These are phyloP conservation scores for Stipa capillata DNA, from an alignment of 176 grass and related monocot species.

Conservation along the genomic window DNA sequence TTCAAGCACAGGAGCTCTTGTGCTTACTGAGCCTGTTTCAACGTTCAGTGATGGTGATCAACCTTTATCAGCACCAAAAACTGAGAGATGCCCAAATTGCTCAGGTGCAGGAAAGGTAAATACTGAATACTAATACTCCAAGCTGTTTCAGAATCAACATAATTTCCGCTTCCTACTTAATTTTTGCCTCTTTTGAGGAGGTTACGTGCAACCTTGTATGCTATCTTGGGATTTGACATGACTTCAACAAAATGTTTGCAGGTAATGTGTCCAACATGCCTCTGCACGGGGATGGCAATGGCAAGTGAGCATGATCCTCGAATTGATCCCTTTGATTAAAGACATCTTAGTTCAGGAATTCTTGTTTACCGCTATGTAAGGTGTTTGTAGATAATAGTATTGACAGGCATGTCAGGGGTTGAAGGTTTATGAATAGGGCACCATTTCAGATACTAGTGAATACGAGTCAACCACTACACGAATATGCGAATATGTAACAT, in stretches of 20 bases:
- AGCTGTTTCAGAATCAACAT: neutral
- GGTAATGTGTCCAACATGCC: slow-evolving; percentile 99
- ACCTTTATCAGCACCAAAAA: slow-evolving; percentile 61
- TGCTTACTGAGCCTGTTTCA: slow-evolving; percentile 64
- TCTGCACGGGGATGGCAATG: slow-evolving; percentile 99
- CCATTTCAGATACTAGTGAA: neutral
- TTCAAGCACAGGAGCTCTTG: slow-evolving; percentile 80
- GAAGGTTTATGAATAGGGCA: neutral
- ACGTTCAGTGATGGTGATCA: slow-evolving; percentile 41
- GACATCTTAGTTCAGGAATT: neutral
- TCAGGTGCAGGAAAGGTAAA: slow-evolving; percentile 93
- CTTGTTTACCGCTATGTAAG: neutral
- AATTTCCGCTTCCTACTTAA: neutral
- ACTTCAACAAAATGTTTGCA: slow-evolving; percentile 27
- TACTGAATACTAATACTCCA: neutral
- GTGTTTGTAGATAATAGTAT: slow-evolving; percentile 41
- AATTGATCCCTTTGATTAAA: slow-evolving; percentile 86
- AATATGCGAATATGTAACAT: slow-evolving; percentile 11
- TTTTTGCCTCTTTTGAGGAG: neutral
- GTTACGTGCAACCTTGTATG: neutral
- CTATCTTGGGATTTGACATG: neutral
- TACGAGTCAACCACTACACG: neutral
- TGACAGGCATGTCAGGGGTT: neutral
- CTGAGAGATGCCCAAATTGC: slow-evolving; percentile 91
- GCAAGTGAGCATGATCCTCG: slow-evolving; percentile 95